Evolutionary conservation across 78 protist genomes (phyloP).

Genomic region (Speleostelium caveatum): DNA sequence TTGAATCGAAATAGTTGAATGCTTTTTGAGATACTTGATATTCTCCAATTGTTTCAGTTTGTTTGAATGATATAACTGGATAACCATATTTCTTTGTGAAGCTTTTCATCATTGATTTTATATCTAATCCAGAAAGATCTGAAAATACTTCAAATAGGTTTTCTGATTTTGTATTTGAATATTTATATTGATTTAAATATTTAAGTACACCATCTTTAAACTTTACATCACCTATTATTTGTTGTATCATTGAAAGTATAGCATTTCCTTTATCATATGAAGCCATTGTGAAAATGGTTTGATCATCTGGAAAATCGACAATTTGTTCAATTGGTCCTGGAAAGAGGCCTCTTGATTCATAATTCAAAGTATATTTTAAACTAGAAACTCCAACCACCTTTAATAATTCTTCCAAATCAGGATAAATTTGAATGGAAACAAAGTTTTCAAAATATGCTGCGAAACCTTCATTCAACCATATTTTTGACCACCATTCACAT

Average conservation of each 20-base stretch:
- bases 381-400: slow-evolving; percentile 37
- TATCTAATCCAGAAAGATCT: slow-evolving; percentile 57
- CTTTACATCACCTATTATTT: slow-evolving; percentile 74
- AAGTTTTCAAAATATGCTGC: slow-evolving; percentile 89
- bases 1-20: no score
- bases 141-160: slow-evolving; percentile 92
- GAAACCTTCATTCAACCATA: slow-evolving; percentile 95
- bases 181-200: slow-evolving; percentile 79
- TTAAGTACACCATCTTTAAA: slow-evolving; percentile 82
- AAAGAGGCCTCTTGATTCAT: slow-evolving; percentile 82
- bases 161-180: slow-evolving; percentile 82
- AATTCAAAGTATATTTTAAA: slow-evolving; percentile 74
- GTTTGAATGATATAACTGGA: slow-evolving; percentile 87
- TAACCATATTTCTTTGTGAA: slow-evolving; percentile 90
- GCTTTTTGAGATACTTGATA: slow-evolving; percentile 38
- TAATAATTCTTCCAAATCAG: slow-evolving; percentile 91
- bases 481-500: slow-evolving; percentile 95
- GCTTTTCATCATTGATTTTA: slow-evolving; percentile 77
- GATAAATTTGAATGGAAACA: slow-evolving; percentile 83
- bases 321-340: slow-evolving; percentile 95
- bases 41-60: slow-evolving; percentile 5
- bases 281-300: slow-evolving; percentile 94
- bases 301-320: slow-evolving; percentile 80
- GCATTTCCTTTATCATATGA: slow-evolving; percentile 83
- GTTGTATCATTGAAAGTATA: slow-evolving; percentile 89